Conservation (phyloP, 108 stramenopile species). For the Fistulifera pelliculosa region DNA sequence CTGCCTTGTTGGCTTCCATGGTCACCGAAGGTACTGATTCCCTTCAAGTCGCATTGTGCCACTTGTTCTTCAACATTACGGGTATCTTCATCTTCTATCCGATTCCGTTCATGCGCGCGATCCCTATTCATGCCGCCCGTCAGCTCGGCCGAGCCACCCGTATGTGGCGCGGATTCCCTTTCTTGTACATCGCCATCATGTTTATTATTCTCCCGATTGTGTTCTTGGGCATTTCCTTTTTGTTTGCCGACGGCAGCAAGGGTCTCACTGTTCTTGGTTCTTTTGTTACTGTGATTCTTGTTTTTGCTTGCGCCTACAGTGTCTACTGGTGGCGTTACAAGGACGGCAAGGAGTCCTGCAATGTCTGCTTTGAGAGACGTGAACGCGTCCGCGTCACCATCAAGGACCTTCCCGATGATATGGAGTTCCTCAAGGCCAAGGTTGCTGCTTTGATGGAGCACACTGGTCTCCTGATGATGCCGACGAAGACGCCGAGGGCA, state of each 20-base stretch:
- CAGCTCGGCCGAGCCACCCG: conserved; percentile 52
- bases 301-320: conserved; percentile 16
- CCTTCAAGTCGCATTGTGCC: conserved; percentile 66
- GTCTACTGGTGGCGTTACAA: conserved; percentile 38
- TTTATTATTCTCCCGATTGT: conserved; percentile 55
- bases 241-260: conserved; percentile 42
- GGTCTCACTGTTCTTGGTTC: conserved; percentile 62
- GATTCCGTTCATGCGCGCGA: conserved; percentile 61
- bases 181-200: conserved; percentile 56
- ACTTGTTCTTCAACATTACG: conserved; percentile 78
- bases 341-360: conserved; percentile 22
- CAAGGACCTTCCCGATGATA: conserved; percentile 32
- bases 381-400: conserved; percentile 17
- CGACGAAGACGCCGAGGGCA: conserved; percentile 12
- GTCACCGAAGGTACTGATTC: conserved; percentile 17
- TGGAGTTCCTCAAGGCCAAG: conserved; percentile 38
- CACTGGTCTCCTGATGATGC: conserved; percentile 32
- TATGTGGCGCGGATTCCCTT: conserved; percentile 44
- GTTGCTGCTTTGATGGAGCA: conserved; percentile 29
- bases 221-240: conserved; percentile 45
- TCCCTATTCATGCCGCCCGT: conserved; percentile 55
- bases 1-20: conserved; percentile 54
- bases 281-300: conserved; percentile 36
- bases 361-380: conserved; percentile 27
- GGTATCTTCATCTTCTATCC: conserved; percentile 81